Evolutionary conservation across 306 rosid genomes (phyloP).

Genomic region (Quercus gilva): DNA sequence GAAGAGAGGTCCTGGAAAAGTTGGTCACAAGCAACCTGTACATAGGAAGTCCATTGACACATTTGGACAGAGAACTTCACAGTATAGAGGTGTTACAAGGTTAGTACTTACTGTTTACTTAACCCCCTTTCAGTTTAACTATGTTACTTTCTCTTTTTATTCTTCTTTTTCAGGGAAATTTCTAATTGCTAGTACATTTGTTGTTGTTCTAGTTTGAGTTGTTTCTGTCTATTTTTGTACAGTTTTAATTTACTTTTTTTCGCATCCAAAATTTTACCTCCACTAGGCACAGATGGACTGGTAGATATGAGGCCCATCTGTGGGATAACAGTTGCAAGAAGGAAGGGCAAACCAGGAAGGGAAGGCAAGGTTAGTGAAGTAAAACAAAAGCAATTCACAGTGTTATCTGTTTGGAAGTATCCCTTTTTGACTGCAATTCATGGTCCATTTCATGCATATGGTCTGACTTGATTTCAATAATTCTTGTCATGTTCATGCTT

Average conservation of each 20-base stretch:
- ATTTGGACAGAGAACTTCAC: constrained; percentile 96
- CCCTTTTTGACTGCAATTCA: constrained; percentile 1
- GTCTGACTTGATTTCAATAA: constrained; percentile 38
- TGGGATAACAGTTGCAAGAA: constrained; percentile 99
- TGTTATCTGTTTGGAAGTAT: constrained; percentile 17
- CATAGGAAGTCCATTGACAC: constrained; percentile 94
- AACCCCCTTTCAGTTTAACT: too few relatives aligned
- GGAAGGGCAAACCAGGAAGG: constrained; percentile 98
- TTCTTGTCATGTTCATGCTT: constrained; percentile 36
- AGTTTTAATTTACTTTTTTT: neutral
- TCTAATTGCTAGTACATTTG: neutral
- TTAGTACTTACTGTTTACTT: neutral
- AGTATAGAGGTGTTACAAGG: constrained; percentile 97
- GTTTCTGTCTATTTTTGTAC: neutral
- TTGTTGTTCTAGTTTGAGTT: neutral
- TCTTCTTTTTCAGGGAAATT: neutral
- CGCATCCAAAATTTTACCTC: neutral
- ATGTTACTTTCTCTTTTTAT: neutral
- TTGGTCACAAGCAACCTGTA: constrained; percentile 75
- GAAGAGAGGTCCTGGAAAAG: constrained; percentile 65
- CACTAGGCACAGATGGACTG: constrained; percentile 96
- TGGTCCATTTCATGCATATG: constrained; percentile 22
- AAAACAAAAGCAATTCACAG: neutral
- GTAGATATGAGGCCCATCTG: constrained; percentile 96
- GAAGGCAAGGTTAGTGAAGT: constrained; percentile 81